Evolutionary conservation across 2,329 filamentous ascomycete genomes (phyloP).

Genomic region (Alternaria arborescens): DNA sequence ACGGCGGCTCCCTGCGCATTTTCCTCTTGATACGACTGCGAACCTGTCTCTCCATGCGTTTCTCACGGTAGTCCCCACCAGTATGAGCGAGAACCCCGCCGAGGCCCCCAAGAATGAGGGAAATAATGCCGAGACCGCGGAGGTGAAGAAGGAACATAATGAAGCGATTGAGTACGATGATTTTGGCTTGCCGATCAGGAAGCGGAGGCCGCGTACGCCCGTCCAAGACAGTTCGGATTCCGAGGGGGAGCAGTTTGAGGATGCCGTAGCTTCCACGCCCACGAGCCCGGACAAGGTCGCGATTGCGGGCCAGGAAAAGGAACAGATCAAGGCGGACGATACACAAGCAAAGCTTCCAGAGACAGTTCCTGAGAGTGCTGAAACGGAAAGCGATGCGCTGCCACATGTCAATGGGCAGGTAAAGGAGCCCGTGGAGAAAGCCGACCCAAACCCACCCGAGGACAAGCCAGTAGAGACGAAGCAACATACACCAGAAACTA

Average conservation of each 20-base stretch:
- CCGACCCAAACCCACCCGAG: constrained; percentile 15
- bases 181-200: constrained; percentile 73
- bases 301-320: constrained; percentile 33
- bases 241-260: constrained; percentile 39
- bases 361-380: constrained; percentile 11
- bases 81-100: constrained; percentile 41
- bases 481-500: background rate
- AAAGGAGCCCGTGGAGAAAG: constrained; percentile 17
- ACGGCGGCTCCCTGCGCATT: background rate
- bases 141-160: constrained; percentile 18
- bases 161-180: constrained; percentile 67
- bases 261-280: constrained; percentile 36
- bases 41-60: constrained; percentile 20
- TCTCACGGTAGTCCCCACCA: constrained; percentile 29
- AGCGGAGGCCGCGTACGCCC: constrained; percentile 47
- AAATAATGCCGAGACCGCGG: constrained; percentile 25
- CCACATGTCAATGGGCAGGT: constrained; percentile 25
- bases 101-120: constrained; percentile 38
- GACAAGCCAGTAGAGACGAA: constrained; percentile 18
- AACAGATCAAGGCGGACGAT: constrained; percentile 17
- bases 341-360: constrained; percentile 10
- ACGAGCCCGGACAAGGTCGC: constrained; percentile 36
- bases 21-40: constrained; percentile 4
- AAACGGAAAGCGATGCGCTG: constrained; percentile 19
- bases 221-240: constrained; percentile 39